phyloP scores from a whole-genome alignment of 495 filamentous ascomycete genomes.

The Neurospora sp. region DNA sequence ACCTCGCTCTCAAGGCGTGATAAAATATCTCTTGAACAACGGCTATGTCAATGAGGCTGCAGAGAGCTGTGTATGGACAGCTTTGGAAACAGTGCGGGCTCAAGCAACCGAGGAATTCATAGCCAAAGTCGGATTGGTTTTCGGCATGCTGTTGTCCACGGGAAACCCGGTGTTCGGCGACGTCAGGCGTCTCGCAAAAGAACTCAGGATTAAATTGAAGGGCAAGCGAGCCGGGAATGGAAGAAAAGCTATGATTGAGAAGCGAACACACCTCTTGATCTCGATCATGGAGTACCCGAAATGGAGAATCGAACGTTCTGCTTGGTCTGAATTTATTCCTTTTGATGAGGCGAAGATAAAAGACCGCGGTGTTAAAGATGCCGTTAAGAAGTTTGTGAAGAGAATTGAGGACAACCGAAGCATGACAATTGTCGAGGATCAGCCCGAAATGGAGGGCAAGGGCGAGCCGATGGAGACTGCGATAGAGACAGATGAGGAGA shows the following conservation, averaged over 20 bases:
- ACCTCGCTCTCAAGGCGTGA: too few species aligned
- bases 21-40: not conserved
- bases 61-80: not conserved
- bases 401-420: not conserved
- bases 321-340: not conserved
- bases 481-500: not conserved
- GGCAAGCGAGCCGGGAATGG: too few species aligned
- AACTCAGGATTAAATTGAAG: too few species aligned
- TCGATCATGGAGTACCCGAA: not conserved
- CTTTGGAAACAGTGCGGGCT: rapidly evolving
- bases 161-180: not conserved
- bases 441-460: not conserved
- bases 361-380: not conserved
- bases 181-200: not conserved
- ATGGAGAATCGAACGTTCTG: not conserved
- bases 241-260: not conserved
- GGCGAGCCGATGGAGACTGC: not conserved
- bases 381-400: not conserved
- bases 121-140: not conserved
- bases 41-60: not conserved
- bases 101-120: too few species aligned
- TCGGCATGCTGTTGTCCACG: not conserved
- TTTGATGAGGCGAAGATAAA: not conserved
- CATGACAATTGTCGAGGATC: not conserved
- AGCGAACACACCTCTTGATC: not conserved